Percentiles rank a stretch among this genome's conserved stretches.
Conservation (phyloP, 331 rosid species). For the Phaseolus coccineus region DNA sequence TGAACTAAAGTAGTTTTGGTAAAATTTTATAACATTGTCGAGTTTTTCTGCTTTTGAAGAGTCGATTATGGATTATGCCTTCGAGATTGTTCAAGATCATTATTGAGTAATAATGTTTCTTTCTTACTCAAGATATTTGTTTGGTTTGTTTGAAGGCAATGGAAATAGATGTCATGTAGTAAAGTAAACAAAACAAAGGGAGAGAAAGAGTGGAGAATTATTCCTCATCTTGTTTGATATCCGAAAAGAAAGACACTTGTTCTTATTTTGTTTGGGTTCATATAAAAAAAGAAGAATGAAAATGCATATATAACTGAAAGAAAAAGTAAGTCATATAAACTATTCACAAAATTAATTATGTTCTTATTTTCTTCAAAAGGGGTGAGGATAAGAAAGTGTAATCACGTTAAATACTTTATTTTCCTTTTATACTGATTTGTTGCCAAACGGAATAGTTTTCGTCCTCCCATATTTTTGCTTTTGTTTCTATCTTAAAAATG, state of each 20-base stretch:
- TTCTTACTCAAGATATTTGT: slow-evolving; percentile 1
- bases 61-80: too few relatives aligned
- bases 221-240: background rate
- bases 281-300: background rate
- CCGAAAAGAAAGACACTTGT: background rate
- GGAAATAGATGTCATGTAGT: background rate
- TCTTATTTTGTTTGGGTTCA: background rate
- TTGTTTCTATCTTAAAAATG: background rate
- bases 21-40: too few relatives aligned
- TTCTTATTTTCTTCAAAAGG: background rate
- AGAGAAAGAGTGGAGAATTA: background rate
- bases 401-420: background rate
- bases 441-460: background rate
- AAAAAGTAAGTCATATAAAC: background rate
- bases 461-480: background rate
- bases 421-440: background rate
- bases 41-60: too few relatives aligned
- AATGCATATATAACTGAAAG: background rate
- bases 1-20: background rate
- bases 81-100: too few relatives aligned
- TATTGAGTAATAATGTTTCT: background rate
- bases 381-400: background rate
- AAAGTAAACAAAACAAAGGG: background rate
- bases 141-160: background rate
- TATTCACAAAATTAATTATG: background rate